Conservation (phyloP, 1,139 yeast species). For the Blastobotrys elegans region DNA sequence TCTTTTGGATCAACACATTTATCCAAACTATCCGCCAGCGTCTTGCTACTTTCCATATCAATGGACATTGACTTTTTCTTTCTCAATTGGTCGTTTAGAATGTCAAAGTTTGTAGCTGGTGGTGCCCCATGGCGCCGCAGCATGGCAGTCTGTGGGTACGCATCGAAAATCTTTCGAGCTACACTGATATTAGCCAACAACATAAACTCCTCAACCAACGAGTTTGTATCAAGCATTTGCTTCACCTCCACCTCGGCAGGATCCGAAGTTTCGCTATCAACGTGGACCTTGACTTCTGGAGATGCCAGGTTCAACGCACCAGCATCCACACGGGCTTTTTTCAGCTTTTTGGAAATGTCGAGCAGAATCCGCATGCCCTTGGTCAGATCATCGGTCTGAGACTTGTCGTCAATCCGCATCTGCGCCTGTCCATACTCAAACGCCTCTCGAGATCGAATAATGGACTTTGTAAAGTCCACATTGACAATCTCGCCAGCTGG, state of each 20-base stretch:
- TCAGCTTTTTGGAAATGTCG: constrained; percentile 71
- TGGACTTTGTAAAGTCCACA: constrained; percentile 78
- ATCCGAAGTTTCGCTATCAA: constrained; percentile 96
- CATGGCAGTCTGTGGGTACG: constrained; percentile 98
- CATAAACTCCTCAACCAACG: constrained; percentile 98
- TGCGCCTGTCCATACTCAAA: constrained; percentile 95
- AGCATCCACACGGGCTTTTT: constrained; percentile 80
- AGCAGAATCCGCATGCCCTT: constrained; percentile 82
- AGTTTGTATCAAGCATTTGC: constrained; percentile 81
- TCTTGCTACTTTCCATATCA: constrained; percentile 79
- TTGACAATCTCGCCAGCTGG: constrained; percentile 80
- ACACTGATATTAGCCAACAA: constrained; percentile 94
- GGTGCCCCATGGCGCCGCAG: constrained; percentile 92
- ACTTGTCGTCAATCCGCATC: constrained; percentile 75
- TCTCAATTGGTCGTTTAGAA: constrained; percentile 79
- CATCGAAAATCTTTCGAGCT: constrained; percentile 84
- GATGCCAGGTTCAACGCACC: constrained; percentile 97
- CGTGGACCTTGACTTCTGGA: constrained; percentile 95
- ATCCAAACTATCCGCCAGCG: constrained; percentile 91
- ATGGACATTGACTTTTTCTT: constrained; percentile 70
- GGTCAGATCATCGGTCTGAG: constrained; percentile 77
- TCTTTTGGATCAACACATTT: constrained; percentile 77
- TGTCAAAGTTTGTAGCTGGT: constrained; percentile 88
- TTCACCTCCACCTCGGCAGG: constrained; percentile 96
- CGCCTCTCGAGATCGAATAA: constrained; percentile 88